Percentiles rank a stretch among this genome's conserved stretches.
These are phyloP conservation scores for Rosa rugosa DNA, from an alignment of 306 rosid genomes.

Conservation along the genomic window DNA sequence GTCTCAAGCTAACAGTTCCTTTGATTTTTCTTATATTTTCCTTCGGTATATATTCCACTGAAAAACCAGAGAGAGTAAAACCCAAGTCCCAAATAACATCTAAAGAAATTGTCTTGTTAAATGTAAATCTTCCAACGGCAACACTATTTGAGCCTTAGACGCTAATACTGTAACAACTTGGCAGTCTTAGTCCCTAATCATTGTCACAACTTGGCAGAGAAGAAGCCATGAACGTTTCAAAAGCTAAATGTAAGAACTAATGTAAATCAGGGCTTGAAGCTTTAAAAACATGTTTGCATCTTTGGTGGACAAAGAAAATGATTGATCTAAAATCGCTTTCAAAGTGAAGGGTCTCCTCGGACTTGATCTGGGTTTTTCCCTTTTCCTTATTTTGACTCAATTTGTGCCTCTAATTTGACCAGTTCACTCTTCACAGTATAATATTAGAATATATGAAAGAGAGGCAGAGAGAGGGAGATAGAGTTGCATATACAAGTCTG, in stretches of 20 bases:
- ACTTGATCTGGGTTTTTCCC: neutral
- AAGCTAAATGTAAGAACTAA: neutral
- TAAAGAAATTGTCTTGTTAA: no score
- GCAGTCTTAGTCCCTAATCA: neutral
- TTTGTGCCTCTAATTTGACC: neutral
- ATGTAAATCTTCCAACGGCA: no score
- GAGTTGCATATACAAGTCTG: neutral
- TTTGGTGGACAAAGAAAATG: neutral
- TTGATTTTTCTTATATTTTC: no score
- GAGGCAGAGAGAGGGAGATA: neutral
- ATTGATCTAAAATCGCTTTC: neutral
- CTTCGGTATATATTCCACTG: no score
- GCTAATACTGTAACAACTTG: no score
- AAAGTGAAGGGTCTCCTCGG: neutral
- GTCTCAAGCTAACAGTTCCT: no score
- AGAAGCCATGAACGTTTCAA: neutral
- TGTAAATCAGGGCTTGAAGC: neutral
- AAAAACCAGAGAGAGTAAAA: no score
- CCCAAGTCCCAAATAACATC: no score
- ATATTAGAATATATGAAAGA: neutral
- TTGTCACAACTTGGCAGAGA: constrained; percentile 30
- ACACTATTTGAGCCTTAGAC: no score
- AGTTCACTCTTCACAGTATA: neutral
- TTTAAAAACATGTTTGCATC: neutral
- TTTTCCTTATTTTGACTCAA: neutral